Percentiles rank a stretch among this genome's conserved stretches.
phyloP scores from a whole-genome alignment of 2,329 filamentous ascomycete genomes.

The Colletotrichum sp. region DNA sequence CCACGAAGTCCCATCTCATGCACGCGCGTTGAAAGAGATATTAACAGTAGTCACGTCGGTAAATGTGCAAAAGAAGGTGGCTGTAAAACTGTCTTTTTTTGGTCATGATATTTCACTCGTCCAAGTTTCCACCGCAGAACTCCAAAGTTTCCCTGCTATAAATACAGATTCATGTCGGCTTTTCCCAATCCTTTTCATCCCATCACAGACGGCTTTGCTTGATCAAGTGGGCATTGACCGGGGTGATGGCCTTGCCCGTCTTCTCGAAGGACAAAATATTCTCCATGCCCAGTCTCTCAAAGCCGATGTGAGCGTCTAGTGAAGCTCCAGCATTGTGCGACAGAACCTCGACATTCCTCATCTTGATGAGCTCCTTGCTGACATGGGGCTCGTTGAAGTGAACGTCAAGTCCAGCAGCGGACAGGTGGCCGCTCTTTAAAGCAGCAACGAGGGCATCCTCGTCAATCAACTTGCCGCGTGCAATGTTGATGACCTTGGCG shows the following conservation, averaged over 20 bases:
- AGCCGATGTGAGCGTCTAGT: constrained; percentile 13
- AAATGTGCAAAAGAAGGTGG: background rate
- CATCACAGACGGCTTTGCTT: constrained; percentile 12
- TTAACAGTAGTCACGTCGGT: background rate
- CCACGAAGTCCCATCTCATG: background rate
- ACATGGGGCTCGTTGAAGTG: constrained; percentile 69
- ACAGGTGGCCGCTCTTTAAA: constrained; percentile 67
- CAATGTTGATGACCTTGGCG: constrained; percentile 74
- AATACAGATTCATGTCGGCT: background rate
- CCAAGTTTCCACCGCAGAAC: background rate
- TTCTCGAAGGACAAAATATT: constrained; percentile 9
- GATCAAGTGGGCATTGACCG: constrained; percentile 14
- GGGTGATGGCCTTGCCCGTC: constrained; percentile 8
- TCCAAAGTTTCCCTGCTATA: background rate
- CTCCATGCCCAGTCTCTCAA: constrained; percentile 15
- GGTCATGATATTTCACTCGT: background rate
- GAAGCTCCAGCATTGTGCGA: constrained; percentile 18
- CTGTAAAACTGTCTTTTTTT: no score
- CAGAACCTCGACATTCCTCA: constrained; percentile 15
- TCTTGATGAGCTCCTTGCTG: constrained; percentile 15
- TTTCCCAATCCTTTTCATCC: background rate
- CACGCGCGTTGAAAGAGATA: background rate
- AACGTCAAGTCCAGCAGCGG: constrained; percentile 71
- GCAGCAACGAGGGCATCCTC: constrained; percentile 73
- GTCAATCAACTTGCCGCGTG: constrained; percentile 74